Evolutionary conservation across 805 yeast species (phyloP), one percentile per base, ranked within the genome.

Genomic region (Candida awuae): DNA sequence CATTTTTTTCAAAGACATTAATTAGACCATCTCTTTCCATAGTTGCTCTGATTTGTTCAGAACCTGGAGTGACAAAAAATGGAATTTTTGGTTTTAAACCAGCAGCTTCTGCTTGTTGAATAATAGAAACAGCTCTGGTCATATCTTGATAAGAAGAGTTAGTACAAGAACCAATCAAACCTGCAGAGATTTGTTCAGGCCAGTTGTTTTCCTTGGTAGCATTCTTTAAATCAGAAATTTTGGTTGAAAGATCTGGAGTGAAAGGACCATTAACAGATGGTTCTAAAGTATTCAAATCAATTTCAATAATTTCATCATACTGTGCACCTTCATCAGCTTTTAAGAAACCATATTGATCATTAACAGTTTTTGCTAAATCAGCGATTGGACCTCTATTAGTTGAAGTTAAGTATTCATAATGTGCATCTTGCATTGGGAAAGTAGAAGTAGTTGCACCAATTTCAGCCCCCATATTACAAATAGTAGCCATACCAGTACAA

Each of bases 401-500:
- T 41, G 94, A 92, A 47, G 74, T 65, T 63, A 90, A 75, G 71
- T 88, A 90, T 50, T 81, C 83, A 62, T 68, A 77, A 84, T 84
- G 88, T 49, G 90, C 81, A 58, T 79, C 75, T 73, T 85, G 87
- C 84, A 74, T 87, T 63, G 97, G 97, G 94, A 88, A 88, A 45
- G 84, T 85, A 34, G 97, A 88, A 42, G 97, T 88, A 47, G 97
- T 88, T 45, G 97, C 97, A 70, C 97, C 97, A 53, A 88, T 87
- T 70, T 88, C 97, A 52, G 97, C 97, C 73, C 97, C 97, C 97
- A 88, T 88, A 68, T 88, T 88, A 76, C 97, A 88, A 68, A 88
- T 88, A 55, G 97, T 88, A 62, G 94, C 97, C 97, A 88, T 88
- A 75, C 97, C 97, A 37, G 97, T 90, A 67, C 95, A 86, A 36